Evolutionary conservation across 768 basidiomycete species (phyloP), one percentile per base, ranked within the genome.

Genomic region (Mycena leptocephala): DNA sequence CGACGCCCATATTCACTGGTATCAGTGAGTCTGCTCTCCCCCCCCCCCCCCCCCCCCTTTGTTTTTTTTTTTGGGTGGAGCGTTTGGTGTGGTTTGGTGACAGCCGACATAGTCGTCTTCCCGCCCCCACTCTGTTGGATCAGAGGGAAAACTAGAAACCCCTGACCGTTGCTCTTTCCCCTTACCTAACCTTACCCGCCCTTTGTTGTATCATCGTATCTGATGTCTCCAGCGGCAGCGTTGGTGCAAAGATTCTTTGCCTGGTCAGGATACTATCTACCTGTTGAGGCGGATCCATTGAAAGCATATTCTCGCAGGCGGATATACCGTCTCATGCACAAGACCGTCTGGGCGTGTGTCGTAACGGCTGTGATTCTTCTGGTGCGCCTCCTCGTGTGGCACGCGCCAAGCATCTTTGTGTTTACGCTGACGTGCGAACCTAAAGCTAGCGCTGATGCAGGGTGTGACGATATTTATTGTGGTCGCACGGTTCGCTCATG

Each of bases 381-480:
- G 53, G 68, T 70, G 55, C 33, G 53, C 55, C 55, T 24, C 24
- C 46, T 68, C 24, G 5, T 65, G n/a, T 22, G 18, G 24, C 51
- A 33, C 32, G 10, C 24, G 26, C 30, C 24, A 13, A 46, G 43
- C 43, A 20, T 51, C 66, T 48, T 68, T 30, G 22, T 53, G 22
- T 33, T 46, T 28, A 30, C 16, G 43, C 43, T 46, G 43, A 46
- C 66, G 66, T 48, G 20, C 24, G 32, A 46, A 48, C 41, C 55
- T 70, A 11, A 39, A 70, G 68, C 41, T 70, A 24, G 68, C 67
- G 37, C 13, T 69, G 18, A 35, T 48, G 6, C 46, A 69, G 35
- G 51, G 48, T 39, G 16, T 69, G 20, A 37, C 37, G 43, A 37
- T 55, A 26, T 35, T 70, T 28, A 56, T 70, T 37, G 35, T 35